phyloP scores from a whole-genome alignment of 345 rosid genomes.

The Aquilaria yunnanensis region DNA sequence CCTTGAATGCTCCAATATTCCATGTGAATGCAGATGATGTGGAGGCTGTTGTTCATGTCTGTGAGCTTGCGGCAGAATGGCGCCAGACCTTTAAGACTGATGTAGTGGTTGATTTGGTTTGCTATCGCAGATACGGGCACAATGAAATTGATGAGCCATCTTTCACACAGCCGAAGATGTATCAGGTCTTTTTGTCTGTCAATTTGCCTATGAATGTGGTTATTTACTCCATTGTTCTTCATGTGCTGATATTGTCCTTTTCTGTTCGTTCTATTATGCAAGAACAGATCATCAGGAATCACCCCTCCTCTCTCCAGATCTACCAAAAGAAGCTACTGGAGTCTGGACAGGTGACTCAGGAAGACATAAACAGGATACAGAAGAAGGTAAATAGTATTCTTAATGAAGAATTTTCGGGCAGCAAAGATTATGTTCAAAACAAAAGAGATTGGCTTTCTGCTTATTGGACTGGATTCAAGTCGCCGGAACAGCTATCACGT shows the following conservation, averaged over 20 bases:
- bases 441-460: constrained; percentile 83
- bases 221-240: constrained; percentile 1
- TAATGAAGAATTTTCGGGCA: constrained; percentile 61
- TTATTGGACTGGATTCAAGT: constrained; percentile 74
- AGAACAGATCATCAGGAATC: constrained; percentile 57
- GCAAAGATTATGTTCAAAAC: constrained; percentile 66
- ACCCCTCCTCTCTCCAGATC: constrained; percentile 64
- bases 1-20: constrained; percentile 73
- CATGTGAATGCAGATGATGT: constrained; percentile 77
- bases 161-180: constrained; percentile 82
- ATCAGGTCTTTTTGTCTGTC: constrained; percentile 37
- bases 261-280: constrained; percentile 12
- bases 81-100: constrained; percentile 82
- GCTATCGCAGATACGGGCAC: constrained; percentile 77
- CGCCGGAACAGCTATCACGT: constrained; percentile 80
- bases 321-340: constrained; percentile 59
- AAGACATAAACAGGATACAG: constrained; percentile 48
- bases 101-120: constrained; percentile 76
- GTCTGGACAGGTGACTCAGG: constrained; percentile 52
- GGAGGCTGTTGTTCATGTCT: constrained; percentile 72
- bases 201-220: background rate
- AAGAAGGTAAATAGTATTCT: constrained; percentile 62
- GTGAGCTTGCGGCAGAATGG: constrained; percentile 90
- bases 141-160: constrained; percentile 87
- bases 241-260: background rate